Conservation (phyloP, 257 asterid genomes). For the Anisodus tanguticus region DNA sequence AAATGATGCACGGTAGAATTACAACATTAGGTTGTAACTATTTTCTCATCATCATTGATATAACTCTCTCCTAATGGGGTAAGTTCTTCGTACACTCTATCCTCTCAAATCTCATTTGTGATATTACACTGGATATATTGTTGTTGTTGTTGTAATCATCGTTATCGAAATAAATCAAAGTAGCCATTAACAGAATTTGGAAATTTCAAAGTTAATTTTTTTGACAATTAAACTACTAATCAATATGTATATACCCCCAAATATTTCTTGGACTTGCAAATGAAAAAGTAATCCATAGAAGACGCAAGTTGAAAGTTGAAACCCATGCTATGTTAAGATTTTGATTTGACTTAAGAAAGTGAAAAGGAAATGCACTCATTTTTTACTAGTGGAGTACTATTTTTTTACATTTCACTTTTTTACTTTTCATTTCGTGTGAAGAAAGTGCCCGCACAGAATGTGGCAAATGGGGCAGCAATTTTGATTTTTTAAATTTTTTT, state of each 20-base stretch:
- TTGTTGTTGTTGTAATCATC: no score
- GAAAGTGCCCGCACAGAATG: slow-evolving; percentile 38
- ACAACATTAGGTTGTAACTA: neutral
- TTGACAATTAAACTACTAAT: neutral
- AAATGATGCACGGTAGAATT: neutral
- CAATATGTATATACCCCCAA: neutral
- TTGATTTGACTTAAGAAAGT: neutral
- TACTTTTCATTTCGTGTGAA: slow-evolving; percentile 31
- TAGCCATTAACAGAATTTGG: neutral
- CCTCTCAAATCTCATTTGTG: no score
- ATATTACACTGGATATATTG: no score
- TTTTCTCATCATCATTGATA: neutral
- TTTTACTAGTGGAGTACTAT: neutral
- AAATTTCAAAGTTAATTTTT: neutral
- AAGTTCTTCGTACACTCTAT: no score
- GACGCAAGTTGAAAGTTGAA: slow-evolving; percentile 1
- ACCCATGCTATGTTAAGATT: neutral
- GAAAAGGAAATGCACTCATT: neutral
- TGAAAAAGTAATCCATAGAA: neutral
- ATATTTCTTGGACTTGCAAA: neutral
- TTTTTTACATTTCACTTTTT: neutral
- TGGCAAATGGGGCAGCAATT: slow-evolving; percentile 45
- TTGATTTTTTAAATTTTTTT: slow-evolving; percentile 27
- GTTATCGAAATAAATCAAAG: neutral
- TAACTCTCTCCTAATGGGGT: no score